phyloP scores from a whole-genome alignment of 2,329 filamentous ascomycete species.

The Colletotrichum sp. region DNA sequence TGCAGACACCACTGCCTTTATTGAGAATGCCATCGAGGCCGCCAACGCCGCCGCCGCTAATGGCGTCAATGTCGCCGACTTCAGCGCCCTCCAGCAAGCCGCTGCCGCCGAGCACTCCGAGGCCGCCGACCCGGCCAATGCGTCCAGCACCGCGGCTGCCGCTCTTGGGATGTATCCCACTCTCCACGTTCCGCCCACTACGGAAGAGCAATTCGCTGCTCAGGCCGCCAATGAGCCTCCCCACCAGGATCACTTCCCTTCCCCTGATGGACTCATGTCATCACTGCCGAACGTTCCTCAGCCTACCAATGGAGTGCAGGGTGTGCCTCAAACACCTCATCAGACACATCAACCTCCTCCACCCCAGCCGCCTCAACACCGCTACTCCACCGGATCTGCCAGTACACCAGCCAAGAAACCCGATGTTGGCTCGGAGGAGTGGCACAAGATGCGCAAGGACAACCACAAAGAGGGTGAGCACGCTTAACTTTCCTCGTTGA shows the following conservation, averaged over 20 bases:
- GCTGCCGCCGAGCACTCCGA: constrained; percentile 51
- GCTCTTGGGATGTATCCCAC: constrained; percentile 66
- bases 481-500: neutral
- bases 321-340: constrained; percentile 16
- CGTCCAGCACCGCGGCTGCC: constrained; percentile 64
- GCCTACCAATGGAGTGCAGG: constrained; percentile 17
- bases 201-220: constrained; percentile 65
- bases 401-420: constrained; percentile 68
- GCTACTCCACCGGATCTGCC: constrained; percentile 39
- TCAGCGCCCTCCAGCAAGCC: constrained; percentile 61
- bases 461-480: constrained; percentile 95
- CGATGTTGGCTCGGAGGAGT: constrained; percentile 93
- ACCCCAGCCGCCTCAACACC: constrained; percentile 27
- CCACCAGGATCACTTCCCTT: constrained; percentile 40
- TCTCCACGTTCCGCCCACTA: constrained; percentile 61
- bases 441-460: constrained; percentile 96
- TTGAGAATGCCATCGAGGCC: constrained; percentile 57
- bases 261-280: constrained; percentile 30
- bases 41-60: constrained; percentile 39
- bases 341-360: constrained; percentile 11
- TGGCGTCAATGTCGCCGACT: constrained; percentile 57
- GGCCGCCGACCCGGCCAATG: constrained; percentile 54
- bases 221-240: constrained; percentile 46
- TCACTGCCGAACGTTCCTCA: constrained; percentile 17
- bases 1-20: constrained; percentile 54